These are phyloP conservation scores for Termitomyces sp. DNA, from an alignment of 768 basidiomycete genomes.

Conservation along the genomic window DNA sequence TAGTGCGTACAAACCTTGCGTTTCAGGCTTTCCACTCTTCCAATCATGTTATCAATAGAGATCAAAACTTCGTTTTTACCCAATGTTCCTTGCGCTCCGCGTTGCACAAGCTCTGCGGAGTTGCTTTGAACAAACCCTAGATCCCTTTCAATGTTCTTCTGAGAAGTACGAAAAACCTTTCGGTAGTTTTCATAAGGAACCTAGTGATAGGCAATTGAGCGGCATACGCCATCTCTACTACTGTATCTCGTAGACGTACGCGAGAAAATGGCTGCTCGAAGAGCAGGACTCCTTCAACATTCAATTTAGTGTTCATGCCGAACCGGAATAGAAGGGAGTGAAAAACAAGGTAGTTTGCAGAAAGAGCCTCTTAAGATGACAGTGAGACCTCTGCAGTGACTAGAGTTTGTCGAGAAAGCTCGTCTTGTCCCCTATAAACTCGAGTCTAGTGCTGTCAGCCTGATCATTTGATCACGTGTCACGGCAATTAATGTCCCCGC, in stretches of 20 bases:
- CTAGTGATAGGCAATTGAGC: constrained; percentile 29
- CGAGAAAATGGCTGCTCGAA: constrained; percentile 83
- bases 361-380: background rate
- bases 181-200: constrained; percentile 89
- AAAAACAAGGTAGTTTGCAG: background rate
- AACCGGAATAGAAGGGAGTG: background rate
- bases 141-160: constrained; percentile 80
- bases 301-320: constrained; percentile 50
- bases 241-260: constrained; percentile 32
- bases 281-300: constrained; percentile 68
- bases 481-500: background rate
- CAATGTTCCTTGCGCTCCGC: constrained; percentile 31
- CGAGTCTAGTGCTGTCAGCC: background rate
- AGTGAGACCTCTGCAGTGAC: too few species aligned
- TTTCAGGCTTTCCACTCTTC: constrained; percentile 73
- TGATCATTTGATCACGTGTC: constrained; percentile 3
- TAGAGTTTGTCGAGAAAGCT: background rate
- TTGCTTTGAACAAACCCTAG: constrained; percentile 52
- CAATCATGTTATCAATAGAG: constrained; percentile 72
- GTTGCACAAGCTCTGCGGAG: constrained; percentile 55
- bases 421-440: background rate
- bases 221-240: constrained; percentile 1
- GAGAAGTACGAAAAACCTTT: constrained; percentile 79
- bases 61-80: constrained; percentile 50
- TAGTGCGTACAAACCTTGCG: constrained; percentile 62